Percentiles rank a stretch among this genome's conserved stretches.
Evolutionary conservation across 2,329 filamentous ascomycete genomes (phyloP).

Genomic region (Exophiala mesophila): DNA sequence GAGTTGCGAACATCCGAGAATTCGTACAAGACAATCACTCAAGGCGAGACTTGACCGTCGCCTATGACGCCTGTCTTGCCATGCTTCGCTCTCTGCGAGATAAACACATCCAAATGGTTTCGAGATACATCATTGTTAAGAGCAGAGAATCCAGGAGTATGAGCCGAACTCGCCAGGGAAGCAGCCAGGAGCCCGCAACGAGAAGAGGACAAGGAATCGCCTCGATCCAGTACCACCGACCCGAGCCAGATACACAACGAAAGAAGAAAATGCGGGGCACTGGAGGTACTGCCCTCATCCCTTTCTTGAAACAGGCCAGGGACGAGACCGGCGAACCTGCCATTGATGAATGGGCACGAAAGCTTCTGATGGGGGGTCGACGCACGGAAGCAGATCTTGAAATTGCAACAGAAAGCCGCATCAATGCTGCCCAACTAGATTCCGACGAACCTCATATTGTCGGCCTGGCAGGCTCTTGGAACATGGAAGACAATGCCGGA

Average conservation of each 20-base stretch:
- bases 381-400: conserved; percentile 42
- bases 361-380: conserved; percentile 52
- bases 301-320: conserved; percentile 91
- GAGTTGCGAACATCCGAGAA: conserved; percentile 78
- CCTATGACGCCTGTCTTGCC: conserved; percentile 85
- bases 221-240: conserved; percentile 34
- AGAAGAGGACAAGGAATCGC: conserved; percentile 23
- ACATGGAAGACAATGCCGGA: conserved; percentile 74
- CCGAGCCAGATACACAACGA: conserved; percentile 20
- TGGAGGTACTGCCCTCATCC: conserved; percentile 87
- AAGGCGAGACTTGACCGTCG: conserved; percentile 65
- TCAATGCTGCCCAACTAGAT: conserved; percentile 35
- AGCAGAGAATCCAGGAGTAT: conserved; percentile 66
- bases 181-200: conserved; percentile 32
- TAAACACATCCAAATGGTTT: conserved; percentile 94
- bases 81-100: conserved; percentile 76
- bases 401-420: conserved; percentile 31
- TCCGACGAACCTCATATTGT: conserved; percentile 53
- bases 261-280: conserved; percentile 73
- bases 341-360: conserved; percentile 61
- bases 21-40: conserved; percentile 63
- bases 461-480: conserved; percentile 80
- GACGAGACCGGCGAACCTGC: conserved; percentile 94
- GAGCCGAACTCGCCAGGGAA: conserved; percentile 53
- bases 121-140: conserved; percentile 89